Base-by-base conservation (phyloP, 2,329 filamentous ascomycete genomes). In the Venturia pyrina region DNA sequence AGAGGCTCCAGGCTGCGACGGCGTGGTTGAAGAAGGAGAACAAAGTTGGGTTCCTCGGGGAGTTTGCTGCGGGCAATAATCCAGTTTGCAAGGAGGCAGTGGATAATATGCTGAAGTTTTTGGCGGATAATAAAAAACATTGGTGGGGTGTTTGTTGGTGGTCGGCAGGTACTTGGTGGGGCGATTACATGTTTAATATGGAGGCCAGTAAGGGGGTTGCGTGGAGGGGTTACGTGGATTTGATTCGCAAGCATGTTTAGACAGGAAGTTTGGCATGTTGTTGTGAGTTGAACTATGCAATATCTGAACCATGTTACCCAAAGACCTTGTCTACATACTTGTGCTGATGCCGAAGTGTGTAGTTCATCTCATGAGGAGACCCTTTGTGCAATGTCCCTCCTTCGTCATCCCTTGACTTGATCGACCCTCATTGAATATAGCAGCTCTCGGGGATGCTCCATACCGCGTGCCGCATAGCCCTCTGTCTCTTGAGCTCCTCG, bases 131-230 rank as follows among this genome's bases (percentile, higher is more conserved):
- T 69, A n/a, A n/a, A n/a, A n/a, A n/a, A n/a, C n/a, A n/a, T n/a
- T 84, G 83, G 83, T 73, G 72, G 43, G 83, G 83, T 15, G 80
- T 78, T 0, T 62, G 80, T 0, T 85, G 81, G 81, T 85, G 83
- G 82, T 79, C 80, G 40, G 83, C 81, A 28, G 83, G 83, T 0
- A 82, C 82, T 2, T 85, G 79, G 77, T 78, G 80, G 81, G 78
- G 71, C 0, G 70, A 75, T 65, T 82, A 82, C 66, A 80, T 81
- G 57, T 82, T 74, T 64, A 76, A 71, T 59, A 77, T 84, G 70
- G 83, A 85, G 75, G 82, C 83, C 0, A 72, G 77, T 7, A 74
- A 66, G 67, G 81, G 81, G 0, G 68, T 70, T 19, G 80, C 78
- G 6, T 83, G 79, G 73, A 70, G 44, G 15, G 68, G 62, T 21